Evolutionary conservation across 2,329 filamentous ascomycete species (phyloP), one percentile per base, ranked within the genome.

Genomic region (Chrysoporthe cubensis): DNA sequence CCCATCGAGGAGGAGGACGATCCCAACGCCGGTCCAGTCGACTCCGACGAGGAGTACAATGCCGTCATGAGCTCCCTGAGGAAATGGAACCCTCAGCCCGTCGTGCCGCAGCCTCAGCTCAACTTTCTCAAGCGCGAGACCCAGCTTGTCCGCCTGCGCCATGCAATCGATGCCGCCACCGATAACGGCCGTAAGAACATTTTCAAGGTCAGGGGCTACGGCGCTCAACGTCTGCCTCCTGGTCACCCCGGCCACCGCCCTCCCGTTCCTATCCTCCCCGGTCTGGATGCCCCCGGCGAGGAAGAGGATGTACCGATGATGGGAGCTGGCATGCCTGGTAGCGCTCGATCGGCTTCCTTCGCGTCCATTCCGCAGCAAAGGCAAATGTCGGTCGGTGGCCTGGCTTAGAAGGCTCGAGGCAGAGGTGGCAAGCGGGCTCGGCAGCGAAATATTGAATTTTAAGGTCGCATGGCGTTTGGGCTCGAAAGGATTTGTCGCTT

Each of bases 31-130:
- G 92, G 89, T 2, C 91, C 93, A 1, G 88, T 99, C 48, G 96
- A 99, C 78, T 96, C 92, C 2, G 96, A 99, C 76, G 96, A 98
- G 81, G 96, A 99, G 79, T 93, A 93, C 62, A 90, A 94, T 61
- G 86, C 91, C 0, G 92, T 98, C 63, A 97, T 98, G 93, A 84
- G 87, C 43, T 92, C 92, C 8, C 85, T 95, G 65, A 84, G 89
- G 34, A 88, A 89, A 65, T 93, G 92, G 81, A 89, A 89, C 56
- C 94, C 95, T 0, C 89, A 90, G 71, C 94, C 95, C 0, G 81
- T 97, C 4, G 86, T 93, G 40, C 88, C 89, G 8, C 89, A 92
- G 75, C 87, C 82, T 3, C 76, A 87, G 1, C 87, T 90, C 71
- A 80, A 83, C 5, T 88, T 88, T 3, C 88, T 91, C 68, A 86